Evolutionary conservation across 2,329 filamentous ascomycete genomes (phyloP).

Genomic region (Penicillium brevicompactum): DNA sequence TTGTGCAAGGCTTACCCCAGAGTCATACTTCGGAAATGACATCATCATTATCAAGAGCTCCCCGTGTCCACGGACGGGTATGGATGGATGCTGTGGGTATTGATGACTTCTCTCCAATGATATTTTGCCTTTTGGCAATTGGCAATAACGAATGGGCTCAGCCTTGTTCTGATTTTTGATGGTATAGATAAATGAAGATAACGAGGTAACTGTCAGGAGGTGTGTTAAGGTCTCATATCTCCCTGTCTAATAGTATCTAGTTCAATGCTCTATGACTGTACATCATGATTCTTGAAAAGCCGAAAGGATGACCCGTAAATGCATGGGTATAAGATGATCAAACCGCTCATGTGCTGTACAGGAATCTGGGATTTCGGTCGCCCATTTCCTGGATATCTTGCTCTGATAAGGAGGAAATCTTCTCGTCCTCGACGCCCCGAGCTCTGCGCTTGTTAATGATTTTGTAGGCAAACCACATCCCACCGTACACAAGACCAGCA

Average conservation of each 20-base stretch:
- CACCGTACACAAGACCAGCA: constrained; percentile 54
- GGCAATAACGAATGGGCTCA: no score
- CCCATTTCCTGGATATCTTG: constrained; percentile 48
- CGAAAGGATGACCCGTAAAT: not conserved
- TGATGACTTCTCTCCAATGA: not conserved
- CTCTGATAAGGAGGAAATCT: constrained; percentile 42
- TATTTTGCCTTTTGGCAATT: not conserved
- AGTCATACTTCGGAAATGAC: no score
- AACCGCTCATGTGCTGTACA: constrained; percentile 38
- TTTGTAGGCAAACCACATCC: constrained; percentile 58
- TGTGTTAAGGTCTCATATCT: no score
- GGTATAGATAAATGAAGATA: no score
- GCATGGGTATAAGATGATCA: not conserved
- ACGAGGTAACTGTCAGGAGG: no score
- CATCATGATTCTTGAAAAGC: not conserved
- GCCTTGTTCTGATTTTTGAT: no score
- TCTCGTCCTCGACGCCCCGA: constrained; percentile 41
- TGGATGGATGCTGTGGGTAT: not conserved
- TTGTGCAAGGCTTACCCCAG: no score
- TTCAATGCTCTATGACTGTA: not conserved
- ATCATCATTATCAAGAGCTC: no score
- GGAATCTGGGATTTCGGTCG: constrained; percentile 44
- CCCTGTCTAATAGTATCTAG: not conserved
- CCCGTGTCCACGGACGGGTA: no score
- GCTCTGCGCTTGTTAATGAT: constrained; percentile 49